Percentiles rank a stretch among this genome's conserved stretches.
These are phyloP conservation scores for Scutellaria galericulata DNA, from an alignment of 257 asterid genomes.

Conservation along the genomic window DNA sequence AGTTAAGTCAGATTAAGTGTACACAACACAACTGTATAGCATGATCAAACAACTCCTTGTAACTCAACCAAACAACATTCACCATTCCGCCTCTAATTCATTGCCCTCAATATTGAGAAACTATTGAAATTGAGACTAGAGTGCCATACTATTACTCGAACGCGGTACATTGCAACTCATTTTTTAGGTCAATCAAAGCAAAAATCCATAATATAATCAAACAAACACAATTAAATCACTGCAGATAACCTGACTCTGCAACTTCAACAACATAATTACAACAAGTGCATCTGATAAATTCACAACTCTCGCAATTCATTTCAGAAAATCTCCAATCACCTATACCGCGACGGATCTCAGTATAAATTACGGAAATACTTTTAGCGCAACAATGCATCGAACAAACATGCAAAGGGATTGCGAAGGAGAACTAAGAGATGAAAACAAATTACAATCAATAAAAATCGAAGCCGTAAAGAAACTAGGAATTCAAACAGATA, in stretches of 20 bases:
- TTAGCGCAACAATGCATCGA: slow-evolving; percentile 16
- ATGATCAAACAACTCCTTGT: background rate
- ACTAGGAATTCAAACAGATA: slow-evolving; percentile 18
- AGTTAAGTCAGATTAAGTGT: too few species aligned
- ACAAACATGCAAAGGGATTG: slow-evolving; percentile 19
- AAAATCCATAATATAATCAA: slow-evolving; percentile 20
- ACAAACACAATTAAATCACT: background rate
- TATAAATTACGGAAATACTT: slow-evolving; percentile 7
- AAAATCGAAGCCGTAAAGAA: background rate
- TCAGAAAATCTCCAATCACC: slow-evolving; percentile 25
- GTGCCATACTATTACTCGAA: background rate
- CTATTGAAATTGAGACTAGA: background rate
- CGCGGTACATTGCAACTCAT: slow-evolving; percentile 1
- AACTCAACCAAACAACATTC: background rate
- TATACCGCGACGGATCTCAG: slow-evolving; percentile 43
- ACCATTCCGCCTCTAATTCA: background rate
- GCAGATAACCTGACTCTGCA: background rate
- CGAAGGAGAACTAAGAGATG: background rate
- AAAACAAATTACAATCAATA: slow-evolving; percentile 21
- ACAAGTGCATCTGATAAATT: slow-evolving; percentile 7
- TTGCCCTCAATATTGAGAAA: slow-evolving; percentile 8
- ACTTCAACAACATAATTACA: slow-evolving; percentile 24
- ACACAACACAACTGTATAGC: background rate
- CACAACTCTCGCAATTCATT: slow-evolving; percentile 23
- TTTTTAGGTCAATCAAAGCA: slow-evolving; percentile 11